Evolutionary conservation across 495 filamentous ascomycete species (phyloP), one percentile per base, ranked within the genome.

Genomic region (Friedmanniomyces simplex): DNA sequence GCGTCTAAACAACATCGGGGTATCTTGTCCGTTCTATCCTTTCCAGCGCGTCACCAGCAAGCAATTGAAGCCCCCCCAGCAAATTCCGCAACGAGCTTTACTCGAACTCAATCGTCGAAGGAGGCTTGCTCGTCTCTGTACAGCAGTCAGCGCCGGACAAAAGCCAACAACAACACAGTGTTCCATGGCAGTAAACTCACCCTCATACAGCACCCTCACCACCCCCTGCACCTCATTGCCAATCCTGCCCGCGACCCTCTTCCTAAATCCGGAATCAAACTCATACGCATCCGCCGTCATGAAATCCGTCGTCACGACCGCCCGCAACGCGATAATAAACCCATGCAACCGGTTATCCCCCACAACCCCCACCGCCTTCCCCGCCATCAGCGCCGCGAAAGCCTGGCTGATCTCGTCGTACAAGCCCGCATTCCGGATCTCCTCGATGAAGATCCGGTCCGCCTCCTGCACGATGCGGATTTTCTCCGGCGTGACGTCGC

Each of bases 391-490:
- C 16, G 81, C 93, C 20, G 88, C 93, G 62, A 83, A 96, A 4
- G 91, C 91, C 68, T 95, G 89, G 52, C 75, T 79, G 52, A 91
- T 88, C 64, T 90, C 67, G 46, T 87, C 72, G 67, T 98, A 98
- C 1, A 96, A 67, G 20, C 89, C 93, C 1, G 88, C 90, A 30
- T 82, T 83, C 48, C 73, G 76, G 71, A 98, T 95, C 80, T 86
- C 87, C 53, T 79, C 76, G 65, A 96, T 94, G 74, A 91, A 98
- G 66, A 89, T 88, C 30, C 87, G 69, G 68, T 97, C 93, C 1
- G 93, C 93, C 64, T 87, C 73, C 18, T 90, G 78, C 16, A 83
- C 89, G 37, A 96, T 94, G 25, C 79, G 79, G 25, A 96, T 83
- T 51, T 83, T 79, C 63, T 90, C 85, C 3, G 76, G 74, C 12